These are phyloP conservation scores for Phytomonas sp. DNA, from an alignment of 208 protist species.

Conservation along the genomic window DNA sequence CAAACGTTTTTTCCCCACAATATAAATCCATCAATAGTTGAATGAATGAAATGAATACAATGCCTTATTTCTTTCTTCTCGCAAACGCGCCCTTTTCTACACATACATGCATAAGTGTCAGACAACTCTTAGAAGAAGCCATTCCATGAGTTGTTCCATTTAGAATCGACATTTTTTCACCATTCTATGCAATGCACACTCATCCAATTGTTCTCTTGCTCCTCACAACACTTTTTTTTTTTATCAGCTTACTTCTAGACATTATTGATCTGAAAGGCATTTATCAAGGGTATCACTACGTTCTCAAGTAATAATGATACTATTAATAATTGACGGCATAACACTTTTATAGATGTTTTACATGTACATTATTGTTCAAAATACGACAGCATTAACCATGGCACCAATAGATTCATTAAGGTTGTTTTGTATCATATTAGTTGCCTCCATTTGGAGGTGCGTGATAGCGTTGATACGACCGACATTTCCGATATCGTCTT, in stretches of 20 bases:
- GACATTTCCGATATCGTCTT: constrained; percentile 83
- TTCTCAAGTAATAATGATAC: constrained; percentile 2
- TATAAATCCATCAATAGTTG: constrained; percentile 8
- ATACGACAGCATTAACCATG: constrained; percentile 85
- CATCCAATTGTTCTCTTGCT: background rate
- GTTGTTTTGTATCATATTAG: constrained; percentile 68
- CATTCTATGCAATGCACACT: background rate
- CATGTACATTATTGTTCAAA: constrained; percentile 28
- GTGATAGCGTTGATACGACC: constrained; percentile 69
- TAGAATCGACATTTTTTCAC: background rate
- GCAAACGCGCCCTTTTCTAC: background rate
- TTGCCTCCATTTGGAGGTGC: constrained; percentile 72
- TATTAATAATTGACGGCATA: constrained; percentile 12
- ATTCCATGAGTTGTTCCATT: background rate
- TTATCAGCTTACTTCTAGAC: background rate
- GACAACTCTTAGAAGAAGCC: background rate
- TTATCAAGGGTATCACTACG: background rate
- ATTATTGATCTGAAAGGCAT: background rate
- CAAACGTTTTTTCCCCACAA: background rate
- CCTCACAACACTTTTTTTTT: background rate
- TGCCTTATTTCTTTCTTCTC: background rate
- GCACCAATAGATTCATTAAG: constrained; percentile 77
- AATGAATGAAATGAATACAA: constrained; percentile 1
- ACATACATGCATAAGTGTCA: background rate
- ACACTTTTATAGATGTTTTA: constrained; percentile 7